Percentiles rank a stretch among this genome's conserved stretches.
These are phyloP conservation scores for Pueraria montana DNA, from an alignment of 306 rosid species.

Conservation along the genomic window DNA sequence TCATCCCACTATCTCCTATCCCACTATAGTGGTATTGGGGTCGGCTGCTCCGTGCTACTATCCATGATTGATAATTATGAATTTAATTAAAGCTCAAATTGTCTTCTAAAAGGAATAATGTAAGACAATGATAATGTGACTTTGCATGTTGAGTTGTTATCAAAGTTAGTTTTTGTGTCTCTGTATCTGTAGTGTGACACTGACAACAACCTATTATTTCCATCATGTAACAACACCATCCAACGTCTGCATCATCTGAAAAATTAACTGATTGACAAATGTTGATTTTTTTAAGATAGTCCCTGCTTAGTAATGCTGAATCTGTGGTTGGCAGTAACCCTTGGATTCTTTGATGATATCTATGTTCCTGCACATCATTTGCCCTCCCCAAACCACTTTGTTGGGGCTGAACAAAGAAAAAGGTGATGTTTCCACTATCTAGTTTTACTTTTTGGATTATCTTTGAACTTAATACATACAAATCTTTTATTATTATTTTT, in stretches of 20 bases:
- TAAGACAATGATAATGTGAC: not conserved
- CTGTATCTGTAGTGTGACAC: not conserved
- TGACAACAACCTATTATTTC: not conserved
- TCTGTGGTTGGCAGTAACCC: conserved; percentile 69
- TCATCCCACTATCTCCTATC: not conserved
- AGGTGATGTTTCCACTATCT: conserved; percentile 55
- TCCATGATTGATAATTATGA: not conserved
- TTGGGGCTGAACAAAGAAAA: conserved; percentile 50
- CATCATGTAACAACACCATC: conserved; percentile 21
- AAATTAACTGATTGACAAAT: not conserved
- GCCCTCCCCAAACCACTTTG: conserved; percentile 62
- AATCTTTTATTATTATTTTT: not conserved
- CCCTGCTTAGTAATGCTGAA: conserved; percentile 40
- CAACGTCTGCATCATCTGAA: conserved; percentile 39
- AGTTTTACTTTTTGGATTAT: conserved; percentile 19
- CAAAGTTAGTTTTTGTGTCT: not conserved
- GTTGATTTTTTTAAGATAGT: conserved; percentile 1
- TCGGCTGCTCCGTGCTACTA: not conserved
- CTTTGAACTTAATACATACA: not conserved
- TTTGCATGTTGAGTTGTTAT: not conserved
- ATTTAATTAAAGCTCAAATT: not conserved
- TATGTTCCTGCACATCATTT: conserved; percentile 68
- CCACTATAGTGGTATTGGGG: not conserved
- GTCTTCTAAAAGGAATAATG: not conserved
- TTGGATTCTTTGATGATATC: conserved; percentile 90